Evolutionary conservation across 1,139 yeast species (phyloP).

Genomic region (Candida gigantensis): DNA sequence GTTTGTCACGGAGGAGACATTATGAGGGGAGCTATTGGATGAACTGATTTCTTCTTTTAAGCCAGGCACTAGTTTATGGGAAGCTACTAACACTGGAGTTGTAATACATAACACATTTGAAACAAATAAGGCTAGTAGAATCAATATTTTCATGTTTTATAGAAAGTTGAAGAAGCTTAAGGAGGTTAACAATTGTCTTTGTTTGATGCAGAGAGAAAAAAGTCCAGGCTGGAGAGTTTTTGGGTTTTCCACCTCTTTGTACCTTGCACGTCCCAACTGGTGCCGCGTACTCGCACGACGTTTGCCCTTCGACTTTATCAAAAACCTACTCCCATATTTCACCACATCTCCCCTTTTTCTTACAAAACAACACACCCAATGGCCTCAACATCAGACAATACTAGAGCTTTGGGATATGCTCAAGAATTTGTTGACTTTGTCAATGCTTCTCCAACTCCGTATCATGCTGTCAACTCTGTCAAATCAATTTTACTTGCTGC

Average conservation of each 20-base stretch:
- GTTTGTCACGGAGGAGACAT: conserved; percentile 36
- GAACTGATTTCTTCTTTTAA: conserved; percentile 26
- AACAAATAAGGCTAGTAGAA: conserved; percentile 5
- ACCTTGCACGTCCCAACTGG: too few relatives aligned
- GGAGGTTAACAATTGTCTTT: too few relatives aligned
- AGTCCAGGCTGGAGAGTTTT: too few relatives aligned
- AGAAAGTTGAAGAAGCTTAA: not conserved
- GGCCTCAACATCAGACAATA: conserved; percentile 4
- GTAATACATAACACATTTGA: conserved; percentile 4
- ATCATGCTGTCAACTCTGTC: conserved; percentile 80
- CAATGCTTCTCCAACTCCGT: conserved; percentile 89
- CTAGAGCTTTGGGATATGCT: conserved; percentile 34
- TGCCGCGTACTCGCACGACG: too few relatives aligned
- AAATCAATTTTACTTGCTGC: conserved; percentile 51
- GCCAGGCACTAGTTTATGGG: conserved; percentile 42
- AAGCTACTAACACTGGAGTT: conserved; percentile 44
- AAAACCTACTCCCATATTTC: too few relatives aligned
- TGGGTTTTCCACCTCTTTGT: too few relatives aligned
- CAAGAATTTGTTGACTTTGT: conserved; percentile 73
- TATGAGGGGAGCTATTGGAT: conserved; percentile 20
- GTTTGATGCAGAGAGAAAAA: too few relatives aligned
- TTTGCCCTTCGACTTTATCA: not conserved
- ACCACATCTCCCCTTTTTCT: too few relatives aligned
- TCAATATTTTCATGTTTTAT: conserved; percentile 8
- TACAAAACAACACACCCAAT: not conserved